phyloP scores from a whole-genome alignment of 1,139 yeast species.

The Yamadazyma diospyri region DNA sequence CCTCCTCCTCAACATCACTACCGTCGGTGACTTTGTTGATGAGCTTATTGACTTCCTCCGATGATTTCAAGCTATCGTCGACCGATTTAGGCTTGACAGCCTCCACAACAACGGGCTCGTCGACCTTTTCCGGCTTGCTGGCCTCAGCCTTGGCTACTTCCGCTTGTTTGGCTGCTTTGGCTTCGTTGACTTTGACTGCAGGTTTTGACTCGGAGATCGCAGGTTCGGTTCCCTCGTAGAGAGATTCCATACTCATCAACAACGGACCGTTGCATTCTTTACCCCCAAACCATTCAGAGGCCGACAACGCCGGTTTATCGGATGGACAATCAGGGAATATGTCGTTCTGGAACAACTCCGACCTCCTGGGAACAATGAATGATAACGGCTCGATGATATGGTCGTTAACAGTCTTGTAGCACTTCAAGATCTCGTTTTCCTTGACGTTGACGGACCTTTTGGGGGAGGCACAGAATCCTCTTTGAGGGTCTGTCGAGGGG shows the following conservation, averaged over 20 bases:
- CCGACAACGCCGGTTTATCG: conserved; percentile 68
- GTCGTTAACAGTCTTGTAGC: conserved; percentile 84
- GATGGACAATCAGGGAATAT: conserved; percentile 92
- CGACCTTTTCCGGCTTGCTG: conserved; percentile 12
- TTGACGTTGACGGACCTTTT: conserved; percentile 72
- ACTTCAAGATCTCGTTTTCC: conserved; percentile 79
- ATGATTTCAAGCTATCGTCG: conserved; percentile 40
- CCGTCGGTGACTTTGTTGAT: conserved; percentile 38
- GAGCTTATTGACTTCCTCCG: conserved; percentile 34
- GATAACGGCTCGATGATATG: conserved; percentile 82
- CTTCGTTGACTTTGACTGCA: conserved; percentile 24
- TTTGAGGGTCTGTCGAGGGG: conserved; percentile 86
- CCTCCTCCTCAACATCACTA: conserved; percentile 40
- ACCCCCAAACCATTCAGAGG: conserved; percentile 78
- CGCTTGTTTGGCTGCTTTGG: conserved; percentile 21
- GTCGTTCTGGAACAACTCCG: conserved; percentile 89
- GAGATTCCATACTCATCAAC: conserved; percentile 66
- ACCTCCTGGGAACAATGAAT: conserved; percentile 87
- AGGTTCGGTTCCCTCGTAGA: conserved; percentile 73
- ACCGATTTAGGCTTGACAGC: conserved; percentile 19
- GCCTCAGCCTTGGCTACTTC: conserved; percentile 18
- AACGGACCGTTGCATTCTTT: conserved; percentile 81
- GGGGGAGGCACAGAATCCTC: conserved; percentile 92
- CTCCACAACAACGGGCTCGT: conserved; percentile 12
- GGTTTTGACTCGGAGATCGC: conserved; percentile 34